A percentile compares a stretch with the other conserved stretches of the same genome.
These are phyloP conservation scores for Fusarium nematophilum DNA, from an alignment of 2,329 filamentous ascomycete genomes.

Conservation along the genomic window DNA sequence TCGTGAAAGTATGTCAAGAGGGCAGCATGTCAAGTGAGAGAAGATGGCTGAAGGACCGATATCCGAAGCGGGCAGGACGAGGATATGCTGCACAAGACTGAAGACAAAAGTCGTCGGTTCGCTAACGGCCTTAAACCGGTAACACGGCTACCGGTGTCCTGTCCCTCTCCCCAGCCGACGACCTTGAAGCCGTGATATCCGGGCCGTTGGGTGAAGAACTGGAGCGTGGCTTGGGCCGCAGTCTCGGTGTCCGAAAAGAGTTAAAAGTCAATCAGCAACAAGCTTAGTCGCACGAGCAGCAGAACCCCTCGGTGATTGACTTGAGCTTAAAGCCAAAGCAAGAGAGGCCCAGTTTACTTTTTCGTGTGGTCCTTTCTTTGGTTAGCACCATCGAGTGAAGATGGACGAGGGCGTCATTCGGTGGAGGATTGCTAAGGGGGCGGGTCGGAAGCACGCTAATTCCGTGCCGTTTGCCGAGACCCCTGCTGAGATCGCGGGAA, in stretches of 20 bases:
- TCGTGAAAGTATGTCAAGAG: neutral
- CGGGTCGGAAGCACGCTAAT: constrained; percentile 24
- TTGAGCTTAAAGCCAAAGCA: constrained; percentile 9
- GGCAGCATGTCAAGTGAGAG: neutral
- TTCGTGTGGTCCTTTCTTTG: too few species aligned
- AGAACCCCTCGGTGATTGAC: constrained; percentile 32
- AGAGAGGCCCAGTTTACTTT: too few species aligned
- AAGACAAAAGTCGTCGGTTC: neutral
- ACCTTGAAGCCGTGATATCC: constrained; percentile 37
- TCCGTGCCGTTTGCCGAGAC: constrained; percentile 36
- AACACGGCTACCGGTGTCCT: constrained; percentile 3
- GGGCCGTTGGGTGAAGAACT: constrained; percentile 4
- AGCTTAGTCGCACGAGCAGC: constrained; percentile 31
- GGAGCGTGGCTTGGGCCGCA: constrained; percentile 1
- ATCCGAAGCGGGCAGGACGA: neutral
- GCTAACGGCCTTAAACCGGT: constrained; percentile 25
- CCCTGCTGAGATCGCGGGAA: constrained; percentile 10
- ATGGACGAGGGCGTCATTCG: neutral
- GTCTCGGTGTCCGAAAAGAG: constrained; percentile 38
- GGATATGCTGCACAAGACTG: neutral
- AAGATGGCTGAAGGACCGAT: neutral
- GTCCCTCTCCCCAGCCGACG: too few species aligned
- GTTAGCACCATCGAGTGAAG: neutral
- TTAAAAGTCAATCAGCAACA: constrained; percentile 32
- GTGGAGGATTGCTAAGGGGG: too few species aligned